Base-by-base conservation (phyloP, 2,329 filamentous ascomycete genomes). In the Penicillium sp. region DNA sequence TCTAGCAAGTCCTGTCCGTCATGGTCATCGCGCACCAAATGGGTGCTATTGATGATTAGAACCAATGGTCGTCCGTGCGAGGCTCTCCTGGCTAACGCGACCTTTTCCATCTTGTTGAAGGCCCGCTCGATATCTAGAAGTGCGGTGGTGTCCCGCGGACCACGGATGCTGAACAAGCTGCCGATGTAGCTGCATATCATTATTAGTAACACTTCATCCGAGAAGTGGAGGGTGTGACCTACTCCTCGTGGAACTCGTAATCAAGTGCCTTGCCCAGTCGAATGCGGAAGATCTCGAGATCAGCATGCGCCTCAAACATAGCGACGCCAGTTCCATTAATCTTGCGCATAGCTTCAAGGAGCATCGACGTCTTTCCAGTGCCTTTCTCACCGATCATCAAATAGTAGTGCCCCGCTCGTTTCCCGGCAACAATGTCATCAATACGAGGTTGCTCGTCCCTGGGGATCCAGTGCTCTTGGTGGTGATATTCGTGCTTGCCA, bases 231-330 rank as follows among this genome's bases (percentile, higher is more conserved):
- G 33, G 21, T 9, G 35, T 9, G 19, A 59, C 73, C 70, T 96
- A 97, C 78, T 99, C 95, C 77, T 98, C 95, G 70, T 98, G 91
- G 68, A 90, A 99, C 71, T 99, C 95, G 72, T 93, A 99, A 73
- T 99, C 93, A 41, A 99, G 81, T 2, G 93, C 91, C 72, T 96
- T 97, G 26, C 95, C 95, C 3, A 99, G 83, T 5, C 95, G 85
- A 44, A 97, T 89, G 19, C 95, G 89, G 73, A 99, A 96, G 57
- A 99, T 96, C 69, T 99, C 95, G 1, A 93, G 84, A 73, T 99
- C 93, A 5, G 92, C 89, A 74, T 99, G 95, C 1, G 93, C 93
- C 75, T 99, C 95, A 68, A 98, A 90, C 91, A 99, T 96, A 64
- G 93, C 89, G 45, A 93, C 88, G 22, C 91, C 91, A 59, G 95